Percentiles rank a stretch among this genome's conserved stretches.
Conservation (phyloP, 2,329 filamentous ascomycete genomes). For the Claviceps humidiphila region DNA sequence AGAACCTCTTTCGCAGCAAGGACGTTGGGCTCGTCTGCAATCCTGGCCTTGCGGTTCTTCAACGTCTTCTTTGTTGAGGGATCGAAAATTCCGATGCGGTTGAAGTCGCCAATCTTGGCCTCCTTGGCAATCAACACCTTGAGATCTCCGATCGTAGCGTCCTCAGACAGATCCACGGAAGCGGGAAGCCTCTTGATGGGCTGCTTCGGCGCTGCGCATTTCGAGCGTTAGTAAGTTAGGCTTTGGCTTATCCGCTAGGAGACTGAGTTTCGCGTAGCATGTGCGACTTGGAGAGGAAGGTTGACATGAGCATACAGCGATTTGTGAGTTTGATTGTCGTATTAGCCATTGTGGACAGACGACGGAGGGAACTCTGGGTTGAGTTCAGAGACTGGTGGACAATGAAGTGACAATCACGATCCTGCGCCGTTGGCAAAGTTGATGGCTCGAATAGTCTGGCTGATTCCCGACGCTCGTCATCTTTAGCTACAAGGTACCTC, state of each 20-base stretch:
- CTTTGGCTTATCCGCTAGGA: neutral
- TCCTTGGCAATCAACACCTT: constrained; percentile 42
- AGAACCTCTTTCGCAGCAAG: constrained; percentile 46
- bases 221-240: constrained; percentile 2
- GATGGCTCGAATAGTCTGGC: neutral
- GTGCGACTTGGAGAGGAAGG: neutral
- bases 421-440: neutral
- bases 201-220: constrained; percentile 28
- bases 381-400: neutral
- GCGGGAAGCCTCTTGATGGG: constrained; percentile 41
- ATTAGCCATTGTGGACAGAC: constrained; percentile 4
- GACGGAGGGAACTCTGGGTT: neutral
- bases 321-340: constrained; percentile 11
- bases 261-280: neutral
- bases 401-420: neutral
- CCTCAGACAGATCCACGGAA: constrained; percentile 32
- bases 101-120: constrained; percentile 39
- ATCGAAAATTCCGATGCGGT: constrained; percentile 50
- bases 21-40: constrained; percentile 36
- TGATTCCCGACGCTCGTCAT: neutral
- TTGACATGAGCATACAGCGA: constrained; percentile 7
- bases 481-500: too few species aligned
- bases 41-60: constrained; percentile 44
- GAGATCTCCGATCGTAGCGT: constrained; percentile 46
- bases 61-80: constrained; percentile 47